These are phyloP conservation scores for Penstemon davidsonii DNA, from an alignment of 257 asterid genomes.

Conservation along the genomic window DNA sequence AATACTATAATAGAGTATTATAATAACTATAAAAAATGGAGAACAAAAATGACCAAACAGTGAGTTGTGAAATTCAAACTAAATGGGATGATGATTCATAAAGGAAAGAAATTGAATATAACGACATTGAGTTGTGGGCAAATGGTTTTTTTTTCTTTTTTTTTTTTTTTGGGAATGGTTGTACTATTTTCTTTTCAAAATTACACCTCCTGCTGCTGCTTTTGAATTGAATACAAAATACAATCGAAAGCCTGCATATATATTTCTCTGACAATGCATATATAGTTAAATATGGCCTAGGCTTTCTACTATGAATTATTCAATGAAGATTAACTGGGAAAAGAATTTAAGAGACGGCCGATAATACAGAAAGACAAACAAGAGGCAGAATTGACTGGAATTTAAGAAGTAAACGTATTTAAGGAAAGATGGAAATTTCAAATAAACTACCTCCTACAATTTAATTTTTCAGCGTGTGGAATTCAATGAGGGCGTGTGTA, in stretches of 20 bases:
- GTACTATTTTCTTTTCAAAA: conserved; percentile 3
- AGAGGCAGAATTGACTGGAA: conserved; percentile 10
- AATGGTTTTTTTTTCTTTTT: conserved; percentile 21
- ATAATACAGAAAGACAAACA: neutral
- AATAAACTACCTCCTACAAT: neutral
- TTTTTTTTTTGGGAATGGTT: neutral
- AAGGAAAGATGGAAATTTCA: conserved; percentile 5
- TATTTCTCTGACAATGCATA: conserved; percentile 6
- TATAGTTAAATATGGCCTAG: neutral
- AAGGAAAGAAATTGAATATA: neutral
- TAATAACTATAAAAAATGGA: conserved; percentile 25
- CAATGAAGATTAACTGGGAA: conserved; percentile 8
- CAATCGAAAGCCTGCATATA: neutral
- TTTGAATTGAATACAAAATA: conserved; percentile 1
- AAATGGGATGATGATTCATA: conserved; percentile 15
- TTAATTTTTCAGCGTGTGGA: conserved; percentile 1
- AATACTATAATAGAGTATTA: conserved; percentile 24
- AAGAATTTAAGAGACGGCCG: conserved; percentile 25
- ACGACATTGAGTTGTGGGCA: conserved; percentile 32
- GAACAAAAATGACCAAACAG: conserved; percentile 30
- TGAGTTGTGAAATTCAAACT: conserved; percentile 17
- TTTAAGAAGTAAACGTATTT: conserved; percentile 8
- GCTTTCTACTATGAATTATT: conserved; percentile 25
- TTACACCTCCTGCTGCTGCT: conserved; percentile 22
- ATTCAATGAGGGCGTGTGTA: neutral